Percentiles rank a stretch among this genome's conserved stretches.
phyloP scores from a whole-genome alignment of 306 rosid genomes.

The Spatholobus suberectus region DNA sequence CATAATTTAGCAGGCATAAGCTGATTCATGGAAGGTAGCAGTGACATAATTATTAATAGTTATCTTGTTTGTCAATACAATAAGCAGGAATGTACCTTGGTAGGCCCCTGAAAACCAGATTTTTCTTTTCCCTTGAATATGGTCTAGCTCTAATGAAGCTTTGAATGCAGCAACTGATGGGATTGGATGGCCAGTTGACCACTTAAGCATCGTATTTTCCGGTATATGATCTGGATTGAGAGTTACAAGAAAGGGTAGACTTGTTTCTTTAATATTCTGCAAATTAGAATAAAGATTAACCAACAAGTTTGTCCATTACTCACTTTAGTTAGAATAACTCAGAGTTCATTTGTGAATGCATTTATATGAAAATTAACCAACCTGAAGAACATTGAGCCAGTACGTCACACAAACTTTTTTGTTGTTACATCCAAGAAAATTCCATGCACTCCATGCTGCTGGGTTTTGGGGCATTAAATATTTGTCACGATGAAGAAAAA shows the following conservation, averaged over 20 bases:
- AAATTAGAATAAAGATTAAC: conserved; percentile 36
- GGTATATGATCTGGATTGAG: conserved; percentile 83
- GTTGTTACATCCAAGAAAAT: conserved; percentile 75
- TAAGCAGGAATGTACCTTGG: conserved; percentile 62
- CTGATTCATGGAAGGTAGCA: not conserved
- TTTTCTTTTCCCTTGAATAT: conserved; percentile 87
- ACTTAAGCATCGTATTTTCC: conserved; percentile 65
- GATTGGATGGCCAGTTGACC: conserved; percentile 84
- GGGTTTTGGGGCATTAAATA: conserved; percentile 86
- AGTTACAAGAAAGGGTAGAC: conserved; percentile 77
- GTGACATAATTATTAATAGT: not conserved
- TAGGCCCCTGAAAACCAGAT: conserved; percentile 96
- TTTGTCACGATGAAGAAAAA: conserved; percentile 93
- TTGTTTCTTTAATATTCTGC: conserved; percentile 78
- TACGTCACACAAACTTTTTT: conserved; percentile 80
- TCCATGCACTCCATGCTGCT: conserved; percentile 99
- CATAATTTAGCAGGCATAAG: not conserved
- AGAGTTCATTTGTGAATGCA: not conserved
- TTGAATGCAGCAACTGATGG: conserved; percentile 88
- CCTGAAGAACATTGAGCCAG: conserved; percentile 98
- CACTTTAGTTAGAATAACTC: not conserved
- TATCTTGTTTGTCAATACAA: not conserved
- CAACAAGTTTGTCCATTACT: not conserved
- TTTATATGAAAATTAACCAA: conserved; percentile 38
- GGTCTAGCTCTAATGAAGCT: conserved; percentile 69